A percentile compares a stretch with the other conserved stretches of the same genome.
Evolutionary conservation across 257 asterid species (phyloP).

Genomic region (Knoxia roxburghii): DNA sequence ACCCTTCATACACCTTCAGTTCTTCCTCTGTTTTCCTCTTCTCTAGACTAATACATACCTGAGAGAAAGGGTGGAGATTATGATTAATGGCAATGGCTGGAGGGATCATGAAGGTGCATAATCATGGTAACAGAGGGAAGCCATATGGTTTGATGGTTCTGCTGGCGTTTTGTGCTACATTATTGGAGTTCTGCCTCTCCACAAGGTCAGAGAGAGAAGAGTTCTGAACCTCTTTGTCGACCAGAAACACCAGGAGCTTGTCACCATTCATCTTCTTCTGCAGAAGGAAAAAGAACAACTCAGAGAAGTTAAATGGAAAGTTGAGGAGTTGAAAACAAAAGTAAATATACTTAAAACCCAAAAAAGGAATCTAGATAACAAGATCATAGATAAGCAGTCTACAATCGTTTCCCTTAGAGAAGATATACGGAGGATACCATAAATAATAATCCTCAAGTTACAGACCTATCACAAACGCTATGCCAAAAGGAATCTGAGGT

Average conservation of each 20-base stretch:
- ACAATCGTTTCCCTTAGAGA: conserved; percentile 54
- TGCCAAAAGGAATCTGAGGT: conserved; percentile 36
- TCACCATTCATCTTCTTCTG: conserved; percentile 47
- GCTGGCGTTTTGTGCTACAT: conserved; percentile 45
- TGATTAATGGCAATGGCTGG: conserved; percentile 24
- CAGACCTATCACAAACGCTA: conserved; percentile 27
- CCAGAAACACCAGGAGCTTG: conserved; percentile 43
- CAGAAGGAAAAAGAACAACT: conserved; percentile 56
- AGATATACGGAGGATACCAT: conserved; percentile 9
- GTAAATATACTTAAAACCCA: conserved; percentile 37
- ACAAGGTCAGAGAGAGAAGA: conserved; percentile 48
- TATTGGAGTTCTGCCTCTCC: conserved; percentile 47
- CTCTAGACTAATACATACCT: neutral
- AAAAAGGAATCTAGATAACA: conserved; percentile 38
- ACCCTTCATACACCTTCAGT: neutral
- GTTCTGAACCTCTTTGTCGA: conserved; percentile 37
- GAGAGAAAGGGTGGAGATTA: neutral
- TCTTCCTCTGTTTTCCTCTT: neutral
- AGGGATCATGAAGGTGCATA: conserved; percentile 20
- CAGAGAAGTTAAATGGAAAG: conserved; percentile 39
- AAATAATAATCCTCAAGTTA: conserved; percentile 26
- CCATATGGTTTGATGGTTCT: conserved; percentile 35
- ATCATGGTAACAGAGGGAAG: conserved; percentile 28
- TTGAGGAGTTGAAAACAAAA: conserved; percentile 53
- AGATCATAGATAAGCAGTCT: conserved; percentile 52